A percentile compares a stretch with the other conserved stretches of the same genome.
Evolutionary conservation across 2,329 filamentous ascomycete species (phyloP).

Genomic region (Exophiala sideris): DNA sequence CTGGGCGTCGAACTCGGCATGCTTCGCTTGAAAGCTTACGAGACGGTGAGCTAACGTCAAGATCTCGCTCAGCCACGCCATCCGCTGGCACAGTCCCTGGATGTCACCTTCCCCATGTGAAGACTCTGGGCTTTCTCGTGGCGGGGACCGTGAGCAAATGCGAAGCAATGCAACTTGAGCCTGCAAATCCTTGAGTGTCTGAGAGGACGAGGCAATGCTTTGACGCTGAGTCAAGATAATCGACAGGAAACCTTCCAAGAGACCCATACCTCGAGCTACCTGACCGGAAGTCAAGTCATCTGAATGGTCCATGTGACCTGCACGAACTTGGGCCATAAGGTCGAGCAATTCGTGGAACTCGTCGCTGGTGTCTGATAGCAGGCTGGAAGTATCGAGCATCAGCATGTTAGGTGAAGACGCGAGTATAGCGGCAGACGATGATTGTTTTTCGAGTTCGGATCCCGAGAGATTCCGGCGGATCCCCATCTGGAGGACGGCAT

Average conservation of each 20-base stretch:
- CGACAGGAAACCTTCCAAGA: constrained; percentile 79
- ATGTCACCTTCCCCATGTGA: background rate
- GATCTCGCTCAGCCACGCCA: constrained; percentile 66
- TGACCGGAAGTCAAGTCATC: constrained; percentile 81
- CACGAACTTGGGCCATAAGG: constrained; percentile 65
- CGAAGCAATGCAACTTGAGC: constrained; percentile 8
- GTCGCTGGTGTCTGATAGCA: constrained; percentile 56
- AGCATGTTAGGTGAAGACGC: constrained; percentile 50
- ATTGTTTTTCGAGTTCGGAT: constrained; percentile 69
- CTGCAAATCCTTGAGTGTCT: constrained; percentile 31
- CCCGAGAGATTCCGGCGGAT: constrained; percentile 77
- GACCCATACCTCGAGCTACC: constrained; percentile 72
- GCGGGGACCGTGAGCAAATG: background rate
- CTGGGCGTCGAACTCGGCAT: constrained; percentile 54
- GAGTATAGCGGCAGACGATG: constrained; percentile 67
- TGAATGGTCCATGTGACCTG: constrained; percentile 68
- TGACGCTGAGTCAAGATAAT: constrained; percentile 40
- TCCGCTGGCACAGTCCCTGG: constrained; percentile 28
- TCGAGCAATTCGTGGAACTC: constrained; percentile 79
- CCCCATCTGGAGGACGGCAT: constrained; percentile 81
- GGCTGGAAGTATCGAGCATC: constrained; percentile 24
- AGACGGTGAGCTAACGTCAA: constrained; percentile 61
- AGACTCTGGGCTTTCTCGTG: background rate
- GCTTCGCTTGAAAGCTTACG: constrained; percentile 63
- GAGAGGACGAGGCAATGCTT: constrained; percentile 34